These are phyloP conservation scores for Malassezia japonica DNA, from an alignment of 1,284 basidiomycete genomes.

Conservation along the genomic window DNA sequence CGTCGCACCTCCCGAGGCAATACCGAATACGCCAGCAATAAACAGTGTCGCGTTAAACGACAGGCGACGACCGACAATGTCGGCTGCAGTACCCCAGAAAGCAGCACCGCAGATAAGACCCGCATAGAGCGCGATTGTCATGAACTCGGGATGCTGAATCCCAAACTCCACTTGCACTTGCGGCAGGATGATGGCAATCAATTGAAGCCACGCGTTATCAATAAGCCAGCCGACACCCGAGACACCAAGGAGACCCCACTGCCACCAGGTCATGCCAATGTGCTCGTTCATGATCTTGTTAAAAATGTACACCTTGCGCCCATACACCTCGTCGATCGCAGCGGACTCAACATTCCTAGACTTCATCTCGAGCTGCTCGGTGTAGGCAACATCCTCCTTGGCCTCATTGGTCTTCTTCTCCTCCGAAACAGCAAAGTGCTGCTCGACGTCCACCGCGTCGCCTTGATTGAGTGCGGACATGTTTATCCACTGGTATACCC, in stretches of 20 bases:
- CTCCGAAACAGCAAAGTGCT: neutral
- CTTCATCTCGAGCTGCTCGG: neutral
- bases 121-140: slow-evolving; percentile 39
- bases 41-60: slow-evolving; percentile 46
- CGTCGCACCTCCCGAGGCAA: slow-evolving; percentile 37
- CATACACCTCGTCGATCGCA: slow-evolving; percentile 37
- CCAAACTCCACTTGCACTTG: slow-evolving; percentile 40
- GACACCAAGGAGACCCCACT: slow-evolving; percentile 26
- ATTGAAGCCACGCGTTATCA: slow-evolving; percentile 44
- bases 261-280: slow-evolving; percentile 45
- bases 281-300: slow-evolving; percentile 46
- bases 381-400: neutral
- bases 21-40: slow-evolving; percentile 44
- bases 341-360: slow-evolving; percentile 14
- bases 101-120: slow-evolving; percentile 44
- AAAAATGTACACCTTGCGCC: slow-evolving; percentile 42
- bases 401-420: neutral
- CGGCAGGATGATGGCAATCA: slow-evolving; percentile 41
- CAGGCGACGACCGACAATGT: slow-evolving; percentile 42
- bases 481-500: too few species aligned
- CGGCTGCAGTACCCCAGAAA: slow-evolving; percentile 44
- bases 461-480: too few species aligned
- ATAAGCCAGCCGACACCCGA: slow-evolving; percentile 38
- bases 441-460: neutral
- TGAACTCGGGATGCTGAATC: slow-evolving; percentile 21